A percentile compares a stretch with the other conserved stretches of the same genome.
Evolutionary conservation across 495 filamentous ascomycete species (phyloP).

Genomic region (Neurospora cerealis): DNA sequence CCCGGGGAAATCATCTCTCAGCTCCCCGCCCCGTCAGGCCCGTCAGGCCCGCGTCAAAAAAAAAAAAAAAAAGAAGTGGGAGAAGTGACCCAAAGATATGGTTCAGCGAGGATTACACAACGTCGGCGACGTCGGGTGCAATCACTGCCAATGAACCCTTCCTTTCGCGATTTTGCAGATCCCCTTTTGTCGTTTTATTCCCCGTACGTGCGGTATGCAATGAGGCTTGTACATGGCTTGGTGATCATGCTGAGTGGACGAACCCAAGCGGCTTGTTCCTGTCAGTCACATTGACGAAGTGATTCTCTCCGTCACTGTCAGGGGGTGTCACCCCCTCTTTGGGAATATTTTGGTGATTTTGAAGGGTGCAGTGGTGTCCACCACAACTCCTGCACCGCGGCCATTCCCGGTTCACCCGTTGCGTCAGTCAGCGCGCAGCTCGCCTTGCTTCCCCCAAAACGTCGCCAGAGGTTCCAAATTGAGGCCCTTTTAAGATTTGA

Average conservation of each 20-base stretch:
- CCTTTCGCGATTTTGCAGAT: not conserved
- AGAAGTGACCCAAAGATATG: not conserved
- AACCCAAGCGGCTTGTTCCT: not conserved
- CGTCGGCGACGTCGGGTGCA: not conserved
- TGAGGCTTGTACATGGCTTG: not conserved
- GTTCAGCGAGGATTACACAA: not conserved
- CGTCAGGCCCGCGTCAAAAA: not conserved
- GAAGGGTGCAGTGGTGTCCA: not conserved
- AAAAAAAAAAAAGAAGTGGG: not conserved
- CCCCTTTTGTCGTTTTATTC: not conserved
- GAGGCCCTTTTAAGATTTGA: not conserved
- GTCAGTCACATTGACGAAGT: not conserved
- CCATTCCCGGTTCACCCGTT: not conserved
- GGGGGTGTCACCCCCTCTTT: not conserved
- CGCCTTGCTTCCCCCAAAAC: not conserved
- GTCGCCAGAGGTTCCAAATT: not conserved
- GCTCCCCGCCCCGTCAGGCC: not conserved
- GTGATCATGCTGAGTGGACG: not conserved
- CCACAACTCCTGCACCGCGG: not conserved
- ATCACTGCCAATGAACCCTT: not conserved
- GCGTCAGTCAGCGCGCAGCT: not conserved
- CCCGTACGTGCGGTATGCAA: not conserved
- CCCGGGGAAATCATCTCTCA: not conserved
- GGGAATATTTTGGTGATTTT: not conserved
- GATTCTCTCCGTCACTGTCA: not conserved